phyloP scores from a whole-genome alignment of 192 early-diverging fungal genomes.

The Entomortierella parvispora region DNA sequence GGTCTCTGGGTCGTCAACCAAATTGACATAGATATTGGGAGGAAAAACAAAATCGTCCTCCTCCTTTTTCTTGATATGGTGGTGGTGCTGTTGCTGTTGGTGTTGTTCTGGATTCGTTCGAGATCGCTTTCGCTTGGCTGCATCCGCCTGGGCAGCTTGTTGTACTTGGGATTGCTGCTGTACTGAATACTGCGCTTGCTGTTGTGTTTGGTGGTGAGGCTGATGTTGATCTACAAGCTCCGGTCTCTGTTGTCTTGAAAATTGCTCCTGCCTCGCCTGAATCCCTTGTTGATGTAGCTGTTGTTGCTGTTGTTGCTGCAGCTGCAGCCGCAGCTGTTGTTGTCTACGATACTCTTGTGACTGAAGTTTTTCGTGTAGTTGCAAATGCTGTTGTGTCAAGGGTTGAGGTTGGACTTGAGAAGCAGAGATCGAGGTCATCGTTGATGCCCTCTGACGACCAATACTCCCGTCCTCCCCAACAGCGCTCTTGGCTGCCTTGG shows the following conservation, averaged over 20 bases:
- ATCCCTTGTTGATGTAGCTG: constrained; percentile 3
- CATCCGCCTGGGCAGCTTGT: neutral
- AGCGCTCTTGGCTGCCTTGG: neutral
- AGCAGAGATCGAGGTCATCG: neutral
- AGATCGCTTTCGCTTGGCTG: neutral
- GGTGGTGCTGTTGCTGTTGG: constrained; percentile 3
- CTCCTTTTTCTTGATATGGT: neutral
- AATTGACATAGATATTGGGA: too few relatives aligned
- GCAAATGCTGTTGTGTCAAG: neutral
- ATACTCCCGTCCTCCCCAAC: neutral
- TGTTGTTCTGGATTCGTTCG: neutral
- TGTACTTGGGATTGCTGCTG: constrained; percentile 3
- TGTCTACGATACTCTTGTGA: neutral
- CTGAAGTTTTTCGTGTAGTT: neutral
- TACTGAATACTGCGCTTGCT: neutral
- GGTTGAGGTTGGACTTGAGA: neutral
- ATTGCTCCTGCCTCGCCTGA: too few relatives aligned
- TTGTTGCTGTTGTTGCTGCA: constrained; percentile 1
- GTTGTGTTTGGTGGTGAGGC: neutral
- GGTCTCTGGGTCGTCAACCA: too few relatives aligned
- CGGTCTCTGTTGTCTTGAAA: neutral
- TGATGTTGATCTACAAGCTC: neutral
- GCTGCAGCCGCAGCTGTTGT: constrained; percentile 2
- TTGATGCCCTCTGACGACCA: neutral
- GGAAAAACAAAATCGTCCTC: too few relatives aligned